Evolutionary conservation across 495 filamentous ascomycete species (phyloP), one percentile per base, ranked within the genome.

Genomic region (Cercophora sp.): DNA sequence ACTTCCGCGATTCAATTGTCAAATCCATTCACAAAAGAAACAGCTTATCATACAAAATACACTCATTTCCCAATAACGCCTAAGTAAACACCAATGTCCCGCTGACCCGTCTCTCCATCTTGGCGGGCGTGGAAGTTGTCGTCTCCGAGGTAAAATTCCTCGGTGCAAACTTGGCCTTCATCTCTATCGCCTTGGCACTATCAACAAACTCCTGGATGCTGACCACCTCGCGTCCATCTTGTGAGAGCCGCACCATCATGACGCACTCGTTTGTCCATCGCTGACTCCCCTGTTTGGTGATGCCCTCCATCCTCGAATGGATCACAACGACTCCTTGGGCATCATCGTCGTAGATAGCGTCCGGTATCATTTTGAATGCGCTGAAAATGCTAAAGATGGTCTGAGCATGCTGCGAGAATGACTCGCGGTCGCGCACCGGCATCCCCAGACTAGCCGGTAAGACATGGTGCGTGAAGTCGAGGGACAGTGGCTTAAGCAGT

Each of bases 191-290:
- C 52, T 71, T 74, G 16, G 53, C 58, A 36, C 66, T 70, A 26
- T 74, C 71, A 18, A 72, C 71, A 52, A 71, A 73, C 63, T 75
- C 71, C 20, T 45, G 56, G 31, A 72, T 57, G 24, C 55, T 54
- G 6, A 52, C 45, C 13, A 74, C 62, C 44, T 63, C 29, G 4
- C 19, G 44, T 2, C 65, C 66, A 44, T 71, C 67, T 0, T 52
- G 48, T 4, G 55, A 59, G 15, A 74, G 31, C 20, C 52, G 46
- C 24, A 75, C 60, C 18, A 71, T 63, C 61, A 74, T 49, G 8
- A 74, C 51, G 25, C 71, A 75, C 52, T 75, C 71, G 48, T 74
- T 74, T 6, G 19, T 51, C 69, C 70, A 74, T 15, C 59, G 27
- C 3, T 46, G 56, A 2, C 15, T 37, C 1, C 15, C 31, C 13